Base-by-base conservation (phyloP, 2,329 filamentous ascomycete genomes). In the Verticillium dahliae region DNA sequence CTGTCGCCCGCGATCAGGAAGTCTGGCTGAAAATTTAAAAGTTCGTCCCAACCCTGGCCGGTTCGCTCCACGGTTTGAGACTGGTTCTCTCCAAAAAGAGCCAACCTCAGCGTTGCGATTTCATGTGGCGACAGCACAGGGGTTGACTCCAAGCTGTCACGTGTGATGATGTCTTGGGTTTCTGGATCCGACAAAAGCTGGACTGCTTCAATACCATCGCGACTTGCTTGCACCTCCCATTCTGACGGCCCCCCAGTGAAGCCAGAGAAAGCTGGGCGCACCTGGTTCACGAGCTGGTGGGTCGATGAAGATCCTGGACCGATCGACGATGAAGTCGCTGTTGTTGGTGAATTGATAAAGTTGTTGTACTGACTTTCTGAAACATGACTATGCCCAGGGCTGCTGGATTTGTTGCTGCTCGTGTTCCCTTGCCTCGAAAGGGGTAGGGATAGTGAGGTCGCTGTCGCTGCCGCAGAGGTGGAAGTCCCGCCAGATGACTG, bases 21-120 rank as follows among this genome's bases (percentile, higher is more conserved):
- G 15, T 75, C 70, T 0, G 82, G 81, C 18, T 79, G 74, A 65
- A 85, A 84, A 65, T 83, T 81, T 54, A 85, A 75, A 22, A 80
- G 67, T 38, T 74, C 71, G 61, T 81, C 75, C 81, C 80, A 84
- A 18, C 59, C 45, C n/a, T 33, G 50, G 35, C 18, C 9, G 27
- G 14, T 27, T 7, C 35, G n/a, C 45, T 7, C 52, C 9, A 27
- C 27, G 22, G n/a, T 18, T 11, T 22, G 9, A 27, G 62, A 56
- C 27, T 34, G 58, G 15, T 60, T 57, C 38, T 66, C 59, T 2
- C 58, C 56, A 37, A 74, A 73, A n/a, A 73, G 65, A 33, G 67
- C 67, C 60, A 58, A 62, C 55, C 65, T 67, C 56, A 74, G 58
- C 22, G 65, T 50, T 45, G 58, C 58, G 59, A 61, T 63, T 41